phyloP scores from a whole-genome alignment of 2,329 filamentous ascomycete genomes.

The Trichoderma sp. region DNA sequence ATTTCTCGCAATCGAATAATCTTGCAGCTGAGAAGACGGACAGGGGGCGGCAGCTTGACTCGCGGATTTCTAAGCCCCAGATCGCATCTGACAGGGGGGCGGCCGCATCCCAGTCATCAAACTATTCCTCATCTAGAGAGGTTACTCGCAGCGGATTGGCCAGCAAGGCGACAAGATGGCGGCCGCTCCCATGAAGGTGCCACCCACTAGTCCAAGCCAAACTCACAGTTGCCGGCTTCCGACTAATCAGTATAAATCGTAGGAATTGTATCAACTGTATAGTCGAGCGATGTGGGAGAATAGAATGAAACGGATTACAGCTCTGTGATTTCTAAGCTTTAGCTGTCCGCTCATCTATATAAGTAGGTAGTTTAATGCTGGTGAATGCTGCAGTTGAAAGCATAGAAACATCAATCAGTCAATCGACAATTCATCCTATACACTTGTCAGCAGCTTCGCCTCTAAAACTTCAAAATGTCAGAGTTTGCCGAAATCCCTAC shows the following conservation, averaged over 20 bases:
- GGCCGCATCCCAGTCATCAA: neutral
- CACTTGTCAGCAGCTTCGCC: neutral
- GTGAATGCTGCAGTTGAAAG: neutral
- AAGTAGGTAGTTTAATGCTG: neutral
- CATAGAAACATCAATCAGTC: neutral
- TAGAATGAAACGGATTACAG: neutral
- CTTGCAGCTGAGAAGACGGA: neutral
- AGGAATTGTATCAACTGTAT: neutral
- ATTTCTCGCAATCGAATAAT: neutral
- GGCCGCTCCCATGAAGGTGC: constrained; percentile 7
- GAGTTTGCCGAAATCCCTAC: constrained; percentile 13
- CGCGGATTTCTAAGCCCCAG: constrained; percentile 7
- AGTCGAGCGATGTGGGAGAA: neutral
- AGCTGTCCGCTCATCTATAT: neutral
- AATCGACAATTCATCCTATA: neutral
- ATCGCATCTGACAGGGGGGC: neutral
- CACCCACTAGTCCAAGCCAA: neutral
- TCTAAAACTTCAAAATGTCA: neutral
- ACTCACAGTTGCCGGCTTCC: neutral
- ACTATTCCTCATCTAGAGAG: neutral
- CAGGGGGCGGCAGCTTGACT: neutral
- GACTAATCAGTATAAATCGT: neutral
- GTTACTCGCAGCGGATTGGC: constrained; percentile 1
- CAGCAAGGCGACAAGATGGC: neutral
- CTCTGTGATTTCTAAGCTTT: neutral